Base-by-base conservation (phyloP, 495 filamentous ascomycete genomes). In the Aspergillus nanangensis region DNA sequence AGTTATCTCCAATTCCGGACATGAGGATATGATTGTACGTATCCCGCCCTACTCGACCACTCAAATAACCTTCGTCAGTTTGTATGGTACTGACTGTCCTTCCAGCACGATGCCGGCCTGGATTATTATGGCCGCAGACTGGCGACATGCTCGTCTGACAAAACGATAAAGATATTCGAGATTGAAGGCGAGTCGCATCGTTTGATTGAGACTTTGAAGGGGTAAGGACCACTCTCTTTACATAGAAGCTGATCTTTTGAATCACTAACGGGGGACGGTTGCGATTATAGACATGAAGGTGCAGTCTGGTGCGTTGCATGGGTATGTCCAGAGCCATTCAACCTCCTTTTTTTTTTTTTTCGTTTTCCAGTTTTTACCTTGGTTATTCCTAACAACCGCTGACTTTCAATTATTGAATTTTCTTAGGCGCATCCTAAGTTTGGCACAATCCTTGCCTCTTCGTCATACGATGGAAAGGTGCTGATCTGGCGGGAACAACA, bases 21-120 rank as follows among this genome's bases (percentile, higher is more conserved):
- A 98, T 71, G 94, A 97, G 84, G 92, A 96, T 66, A 97, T 98
- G 91, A 96, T 98, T 77, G 92, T 97, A 88, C 62, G 89, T 82
- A 18, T 40, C 10, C 14, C 13, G 18, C 2, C 13, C 17, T 22
- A 11, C 19, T 20, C 10, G 3, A 4, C 8, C 15, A 11, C 2
- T 7, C 32, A 23, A 14, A 22, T 23, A n/a, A n/a, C n/a, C n/a
- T n/a, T n/a, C n/a, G n/a, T n/a, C n/a, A n/a, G n/a, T n/a, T n/a
- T n/a, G n/a, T n/a, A n/a, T 29, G 25, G 25, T 35, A 25, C 36
- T 44, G 36, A 52, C 41, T 17, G n/a, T 35, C 8, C 20, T 13
- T 53, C 33, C 65, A 96, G 92, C 93, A 97, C 59, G 93, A 97
- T 80, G 93, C 92, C 43, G 90, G 90, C 44, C 83, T 99, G 52